A percentile compares a stretch with the other conserved stretches of the same genome.
These are phyloP conservation scores for Penicillium desertorum DNA, from an alignment of 495 filamentous ascomycete genomes.

Conservation along the genomic window DNA sequence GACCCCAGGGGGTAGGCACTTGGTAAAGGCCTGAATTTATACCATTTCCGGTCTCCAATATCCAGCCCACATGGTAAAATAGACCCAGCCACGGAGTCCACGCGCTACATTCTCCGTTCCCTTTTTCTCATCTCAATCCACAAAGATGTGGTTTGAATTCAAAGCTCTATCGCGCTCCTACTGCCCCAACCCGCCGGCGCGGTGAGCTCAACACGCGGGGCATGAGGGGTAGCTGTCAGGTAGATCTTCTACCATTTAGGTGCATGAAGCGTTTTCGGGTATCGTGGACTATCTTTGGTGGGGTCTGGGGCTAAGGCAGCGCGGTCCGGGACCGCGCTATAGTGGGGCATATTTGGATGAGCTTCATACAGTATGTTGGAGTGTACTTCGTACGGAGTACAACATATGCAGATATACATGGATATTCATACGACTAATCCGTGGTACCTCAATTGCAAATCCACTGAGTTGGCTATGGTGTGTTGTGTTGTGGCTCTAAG, in stretches of 20 bases:
- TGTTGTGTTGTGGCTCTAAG: neutral
- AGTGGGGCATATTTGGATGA: neutral
- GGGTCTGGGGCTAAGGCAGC: conserved; percentile 1
- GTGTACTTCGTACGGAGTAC: no score
- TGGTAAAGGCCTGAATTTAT: neutral
- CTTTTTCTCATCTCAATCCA: neutral
- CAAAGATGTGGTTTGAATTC: neutral
- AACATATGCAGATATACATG: neutral
- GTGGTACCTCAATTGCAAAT: neutral
- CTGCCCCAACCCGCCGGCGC: neutral
- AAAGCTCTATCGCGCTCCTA: conserved; percentile 9
- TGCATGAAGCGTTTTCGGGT: neutral
- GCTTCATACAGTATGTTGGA: neutral
- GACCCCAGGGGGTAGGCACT: neutral
- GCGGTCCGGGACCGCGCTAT: conserved; percentile 8
- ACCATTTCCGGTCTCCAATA: neutral
- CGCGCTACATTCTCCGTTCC: neutral
- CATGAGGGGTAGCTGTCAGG: conserved; percentile 10
- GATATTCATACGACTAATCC: neutral
- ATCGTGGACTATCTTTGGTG: neutral
- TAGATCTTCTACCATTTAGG: neutral
- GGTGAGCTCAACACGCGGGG: neutral
- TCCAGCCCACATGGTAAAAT: neutral
- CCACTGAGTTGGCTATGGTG: neutral
- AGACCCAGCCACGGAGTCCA: neutral